phyloP scores from a whole-genome alignment of 108 stramenopile species.

The Cylindrotheca fusiformis region DNA sequence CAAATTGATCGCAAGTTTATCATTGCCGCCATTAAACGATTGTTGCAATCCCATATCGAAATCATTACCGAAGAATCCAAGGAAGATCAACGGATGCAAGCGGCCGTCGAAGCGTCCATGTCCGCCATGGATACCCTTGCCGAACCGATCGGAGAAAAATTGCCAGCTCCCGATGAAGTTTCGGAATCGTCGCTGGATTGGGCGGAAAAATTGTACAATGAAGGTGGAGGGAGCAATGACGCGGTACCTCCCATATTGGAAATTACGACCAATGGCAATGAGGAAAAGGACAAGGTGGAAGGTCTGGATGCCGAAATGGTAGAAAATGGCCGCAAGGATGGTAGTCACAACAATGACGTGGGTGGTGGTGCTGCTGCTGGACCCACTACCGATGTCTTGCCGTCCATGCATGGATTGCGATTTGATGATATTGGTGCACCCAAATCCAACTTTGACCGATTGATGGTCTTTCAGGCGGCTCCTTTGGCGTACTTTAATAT shows the following conservation, averaged over 20 bases:
- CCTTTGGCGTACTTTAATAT: conserved; percentile 22
- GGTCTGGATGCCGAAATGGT: background rate
- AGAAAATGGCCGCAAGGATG: background rate
- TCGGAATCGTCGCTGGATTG: conserved; percentile 31
- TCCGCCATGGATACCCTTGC: conserved; percentile 22
- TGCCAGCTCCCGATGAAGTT: conserved; percentile 25
- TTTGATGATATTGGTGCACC: conserved; percentile 24
- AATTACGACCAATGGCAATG: conserved; percentile 3
- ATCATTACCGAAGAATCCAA: conserved; percentile 4
- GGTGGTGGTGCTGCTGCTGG: background rate
- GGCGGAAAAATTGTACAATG: conserved; percentile 28
- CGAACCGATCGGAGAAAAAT: conserved; percentile 17
- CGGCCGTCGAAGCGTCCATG: conserved; percentile 18
- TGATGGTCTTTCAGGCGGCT: conserved; percentile 30
- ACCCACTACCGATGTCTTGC: background rate
- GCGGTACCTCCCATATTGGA: conserved; percentile 10
- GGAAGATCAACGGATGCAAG: background rate
- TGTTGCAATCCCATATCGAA: conserved; percentile 31
- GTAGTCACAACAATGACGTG: background rate
- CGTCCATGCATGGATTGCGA: background rate
- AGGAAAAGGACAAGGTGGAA: conserved; percentile 11
- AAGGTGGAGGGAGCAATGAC: conserved; percentile 6
- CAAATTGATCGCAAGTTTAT: conserved; percentile 41
- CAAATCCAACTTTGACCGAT: conserved; percentile 14
- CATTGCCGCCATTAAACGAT: conserved; percentile 27